Evolutionary conservation across 2,329 filamentous ascomycete species (phyloP), one percentile per base, ranked within the genome.

Genomic region (Aspergillus japonicus): DNA sequence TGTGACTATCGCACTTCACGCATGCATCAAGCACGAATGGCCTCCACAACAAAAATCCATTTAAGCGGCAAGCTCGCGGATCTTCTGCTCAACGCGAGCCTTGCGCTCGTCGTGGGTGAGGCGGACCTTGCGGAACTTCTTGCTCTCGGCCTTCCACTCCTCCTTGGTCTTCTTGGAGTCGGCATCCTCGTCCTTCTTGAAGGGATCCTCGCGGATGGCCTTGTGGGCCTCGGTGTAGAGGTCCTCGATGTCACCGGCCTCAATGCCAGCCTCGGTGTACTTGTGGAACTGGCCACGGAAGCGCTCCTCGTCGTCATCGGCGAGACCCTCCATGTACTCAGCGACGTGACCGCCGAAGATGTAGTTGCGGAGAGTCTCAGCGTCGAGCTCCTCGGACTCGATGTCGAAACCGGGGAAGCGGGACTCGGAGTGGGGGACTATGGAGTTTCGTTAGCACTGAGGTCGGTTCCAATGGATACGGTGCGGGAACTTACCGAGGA

Each of bases 241-340:
- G 76, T 99, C 95, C 91, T 99, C 95, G 62, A 99, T 87, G 74
- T 90, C 92, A 75, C 97, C 95, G 67, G 95, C 93, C 85, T 98
- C 94, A 69, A 99, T 81, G 73, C 96, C 95, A 77, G 96, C 92
- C 69, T 99, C 94, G 71, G 96, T 90, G 87, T 99, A 99, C 83
- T 95, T 89, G 81, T 88, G 85, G 90, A 99, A 99, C 86, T 99
- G 95, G 73, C 87, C 88, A 87, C 94, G 94, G 91, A 92, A 99
- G 79, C 95, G 93, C 88, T 99, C 95, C 90, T 99, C 95, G 78
- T 99, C 95, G 79, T 99, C 95, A 75, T 99, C 95, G 82, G 95
- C 95, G 68, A 99, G 91, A 62, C 90, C 95, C 89, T 99, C 95
- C 95, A 99, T 99, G 89, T 99, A 99, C 88, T 99, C 95, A 72